phyloP scores from a whole-genome alignment of 2,329 filamentous ascomycete genomes.

The Arthrobotrys pseudoclavata region DNA sequence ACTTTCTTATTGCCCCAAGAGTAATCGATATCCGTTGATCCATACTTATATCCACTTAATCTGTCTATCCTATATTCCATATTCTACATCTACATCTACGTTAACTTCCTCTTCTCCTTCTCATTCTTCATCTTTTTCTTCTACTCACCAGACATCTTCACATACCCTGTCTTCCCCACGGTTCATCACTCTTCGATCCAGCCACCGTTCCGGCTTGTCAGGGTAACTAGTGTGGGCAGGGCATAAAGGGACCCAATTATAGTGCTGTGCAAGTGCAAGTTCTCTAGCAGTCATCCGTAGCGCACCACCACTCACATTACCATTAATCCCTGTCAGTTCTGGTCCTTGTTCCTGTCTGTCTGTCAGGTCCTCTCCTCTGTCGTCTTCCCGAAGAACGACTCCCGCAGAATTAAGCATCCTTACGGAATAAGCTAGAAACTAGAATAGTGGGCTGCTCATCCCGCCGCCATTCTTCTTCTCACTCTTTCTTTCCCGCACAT shows the following conservation, averaged over 20 bases:
- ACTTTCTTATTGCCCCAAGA: slow-evolving; percentile 14
- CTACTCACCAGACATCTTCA: not conserved
- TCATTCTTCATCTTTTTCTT: not conserved
- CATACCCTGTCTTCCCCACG: slow-evolving; percentile 2
- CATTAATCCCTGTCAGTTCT: slow-evolving; percentile 33
- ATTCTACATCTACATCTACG: not conserved
- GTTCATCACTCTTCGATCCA: slow-evolving; percentile 2
- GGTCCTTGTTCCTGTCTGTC: slow-evolving; percentile 42
- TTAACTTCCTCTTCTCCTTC: not conserved
- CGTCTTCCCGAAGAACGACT: slow-evolving; percentile 26
- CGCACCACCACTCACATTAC: not conserved
- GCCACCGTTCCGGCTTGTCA: slow-evolving; percentile 23
- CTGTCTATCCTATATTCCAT: no score
- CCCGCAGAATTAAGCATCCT: not conserved
- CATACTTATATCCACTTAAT: not conserved
- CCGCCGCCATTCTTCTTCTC: not conserved
- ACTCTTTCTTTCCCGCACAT: not conserved
- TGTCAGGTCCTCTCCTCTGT: slow-evolving; percentile 30
- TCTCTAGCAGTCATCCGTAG: not conserved
- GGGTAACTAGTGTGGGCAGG: slow-evolving; percentile 25
- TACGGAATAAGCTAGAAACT: not conserved
- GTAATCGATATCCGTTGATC: slow-evolving; percentile 2
- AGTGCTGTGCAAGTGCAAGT: slow-evolving; percentile 29
- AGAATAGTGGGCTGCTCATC: slow-evolving; percentile 47
- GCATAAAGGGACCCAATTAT: slow-evolving; percentile 56